Conservation (phyloP, 106 monocot species). For the Cymbidium sinense region DNA sequence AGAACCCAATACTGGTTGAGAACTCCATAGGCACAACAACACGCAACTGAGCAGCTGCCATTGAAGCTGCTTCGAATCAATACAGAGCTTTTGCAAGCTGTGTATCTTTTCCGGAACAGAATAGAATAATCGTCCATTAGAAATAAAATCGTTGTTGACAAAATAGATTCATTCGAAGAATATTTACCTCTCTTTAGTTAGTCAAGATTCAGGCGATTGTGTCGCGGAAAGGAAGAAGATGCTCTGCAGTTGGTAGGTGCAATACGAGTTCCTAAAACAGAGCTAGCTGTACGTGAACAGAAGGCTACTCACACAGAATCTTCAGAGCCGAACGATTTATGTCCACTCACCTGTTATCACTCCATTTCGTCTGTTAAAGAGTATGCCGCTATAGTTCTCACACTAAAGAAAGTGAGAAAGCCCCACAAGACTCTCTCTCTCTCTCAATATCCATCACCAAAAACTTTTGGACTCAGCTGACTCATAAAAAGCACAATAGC, state of each 20-base stretch:
- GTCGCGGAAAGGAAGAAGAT: neutral
- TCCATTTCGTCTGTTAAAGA: too few relatives aligned
- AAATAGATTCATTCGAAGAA: neutral
- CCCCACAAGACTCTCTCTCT: too few relatives aligned
- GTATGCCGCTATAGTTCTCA: too few relatives aligned
- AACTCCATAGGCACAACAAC: neutral
- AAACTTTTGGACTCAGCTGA: neutral
- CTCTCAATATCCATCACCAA: too few relatives aligned
- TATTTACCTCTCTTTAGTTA: neutral
- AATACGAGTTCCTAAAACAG: too few relatives aligned
- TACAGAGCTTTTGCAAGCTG: neutral
- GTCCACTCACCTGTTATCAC: neutral
- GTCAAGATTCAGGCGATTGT: neutral
- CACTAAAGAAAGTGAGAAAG: too few relatives aligned
- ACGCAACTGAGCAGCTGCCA: neutral
- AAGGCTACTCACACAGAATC: neutral
- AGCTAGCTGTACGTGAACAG: neutral
- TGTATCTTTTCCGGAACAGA: too few relatives aligned
- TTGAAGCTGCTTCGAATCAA: neutral
- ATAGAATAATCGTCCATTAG: neutral
- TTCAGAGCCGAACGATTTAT: neutral
- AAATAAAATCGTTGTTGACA: neutral
- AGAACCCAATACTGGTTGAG: constrained; percentile 9
- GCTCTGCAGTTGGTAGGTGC: neutral
- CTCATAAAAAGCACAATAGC: neutral